Percentiles rank a stretch among this genome's conserved stretches.
phyloP scores from a whole-genome alignment of 768 basidiomycete species.

The Trametes punicea region DNA sequence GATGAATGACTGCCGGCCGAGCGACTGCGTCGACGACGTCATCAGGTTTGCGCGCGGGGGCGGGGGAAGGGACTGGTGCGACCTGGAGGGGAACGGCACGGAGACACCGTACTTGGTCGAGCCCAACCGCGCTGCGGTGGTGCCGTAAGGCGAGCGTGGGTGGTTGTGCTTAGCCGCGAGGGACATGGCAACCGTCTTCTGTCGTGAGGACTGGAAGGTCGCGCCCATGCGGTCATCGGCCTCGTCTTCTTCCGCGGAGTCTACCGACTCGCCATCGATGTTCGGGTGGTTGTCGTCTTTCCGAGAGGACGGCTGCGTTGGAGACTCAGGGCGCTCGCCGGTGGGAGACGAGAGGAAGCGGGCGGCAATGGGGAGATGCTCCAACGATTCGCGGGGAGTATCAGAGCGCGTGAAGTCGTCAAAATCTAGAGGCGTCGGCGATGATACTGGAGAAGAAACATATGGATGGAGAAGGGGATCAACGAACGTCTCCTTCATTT shows the following conservation, averaged over 20 bases:
- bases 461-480: constrained; percentile 87
- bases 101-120: constrained; percentile 40
- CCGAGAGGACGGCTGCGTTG: constrained; percentile 34
- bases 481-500: constrained; percentile 93
- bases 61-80: constrained; percentile 74
- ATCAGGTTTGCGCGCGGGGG: constrained; percentile 52
- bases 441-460: constrained; percentile 46
- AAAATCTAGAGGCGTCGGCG: constrained; percentile 59
- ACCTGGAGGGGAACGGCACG: constrained; percentile 76
- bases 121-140: constrained; percentile 41
- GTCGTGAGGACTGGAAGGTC: constrained; percentile 34
- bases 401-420: constrained; percentile 65
- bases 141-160: constrained; percentile 75
- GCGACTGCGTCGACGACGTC: constrained; percentile 66
- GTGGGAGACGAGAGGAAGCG: constrained; percentile 75
- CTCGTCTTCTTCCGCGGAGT: constrained; percentile 69
- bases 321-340: constrained; percentile 46
- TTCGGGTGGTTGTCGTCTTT: constrained; percentile 56
- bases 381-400: constrained; percentile 65
- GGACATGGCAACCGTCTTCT: constrained; percentile 27
- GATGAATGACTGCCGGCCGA: constrained; percentile 64
- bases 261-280: constrained; percentile 72
- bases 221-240: constrained; percentile 51
- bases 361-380: constrained; percentile 84
- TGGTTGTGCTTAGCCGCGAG: constrained; percentile 55